Conservation (phyloP, 257 asterid species). For the Solanum sejunctum region DNA sequence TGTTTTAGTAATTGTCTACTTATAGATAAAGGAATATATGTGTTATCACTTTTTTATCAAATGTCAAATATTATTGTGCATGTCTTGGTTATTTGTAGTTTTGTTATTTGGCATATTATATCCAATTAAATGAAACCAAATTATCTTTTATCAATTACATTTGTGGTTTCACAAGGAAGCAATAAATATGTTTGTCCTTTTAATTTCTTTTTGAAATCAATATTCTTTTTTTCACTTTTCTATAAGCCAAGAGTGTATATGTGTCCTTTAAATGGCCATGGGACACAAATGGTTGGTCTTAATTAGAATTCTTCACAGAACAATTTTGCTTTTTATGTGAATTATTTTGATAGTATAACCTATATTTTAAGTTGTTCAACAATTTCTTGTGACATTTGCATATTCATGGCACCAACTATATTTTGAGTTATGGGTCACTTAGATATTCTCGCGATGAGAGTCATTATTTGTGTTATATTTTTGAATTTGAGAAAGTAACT, state of each 20-base stretch:
- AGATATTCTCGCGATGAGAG: not conserved
- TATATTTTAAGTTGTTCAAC: not conserved
- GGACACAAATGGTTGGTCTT: not conserved
- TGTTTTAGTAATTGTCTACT: slow-evolving; percentile 19
- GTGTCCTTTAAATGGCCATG: not conserved
- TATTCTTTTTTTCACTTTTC: not conserved
- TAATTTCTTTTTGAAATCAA: not conserved
- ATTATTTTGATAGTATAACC: not conserved
- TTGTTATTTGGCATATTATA: not conserved
- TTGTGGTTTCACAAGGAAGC: not conserved
- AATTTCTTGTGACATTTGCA: not conserved
- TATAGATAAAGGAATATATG: not conserved
- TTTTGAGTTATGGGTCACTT: not conserved
- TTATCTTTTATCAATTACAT: not conserved
- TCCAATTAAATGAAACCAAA: not conserved
- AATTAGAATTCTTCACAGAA: not conserved
- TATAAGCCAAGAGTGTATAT: not conserved
- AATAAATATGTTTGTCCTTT: not conserved
- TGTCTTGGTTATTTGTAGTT: not conserved
- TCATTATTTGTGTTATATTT: not conserved
- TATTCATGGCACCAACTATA: not conserved
- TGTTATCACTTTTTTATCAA: not conserved
- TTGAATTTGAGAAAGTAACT: not conserved
- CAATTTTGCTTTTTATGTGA: not conserved
- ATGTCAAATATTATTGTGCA: not conserved